Evolutionary conservation across 2,329 filamentous ascomycete species (phyloP), one percentile per base, ranked within the genome.

Genomic region (Ascomycota sp.): DNA sequence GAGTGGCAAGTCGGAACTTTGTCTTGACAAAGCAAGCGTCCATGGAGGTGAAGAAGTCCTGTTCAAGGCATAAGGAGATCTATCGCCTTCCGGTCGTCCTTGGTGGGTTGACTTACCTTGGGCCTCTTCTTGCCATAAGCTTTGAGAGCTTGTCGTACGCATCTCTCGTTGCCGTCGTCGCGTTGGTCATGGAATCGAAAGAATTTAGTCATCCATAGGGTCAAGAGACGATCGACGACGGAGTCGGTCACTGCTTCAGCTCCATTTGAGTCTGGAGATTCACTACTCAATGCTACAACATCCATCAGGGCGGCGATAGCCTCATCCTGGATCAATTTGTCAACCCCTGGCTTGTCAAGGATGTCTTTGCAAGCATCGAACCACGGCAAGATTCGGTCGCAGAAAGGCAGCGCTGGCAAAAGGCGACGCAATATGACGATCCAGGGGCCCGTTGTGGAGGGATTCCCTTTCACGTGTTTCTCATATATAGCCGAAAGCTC

Each of bases 401-500:
- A 64, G 9, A 69, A 69, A 36, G 63, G 64, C 35, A 89, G 62
- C 9, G 65, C 64, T 3, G 75, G 69, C 21, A 72, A 63, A 27
- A 86, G 57, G 29, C 63, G 64, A 32, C 68, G 65, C 36, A 86
- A 54, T 31, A 79, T 63, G 33, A 66, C 64, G 12, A 84, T 60
- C 52, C 84, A 89, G n/a, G 70, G 56, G 7, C 67, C 69, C 47
- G 68, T 66, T 42, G 69, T 67, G 33, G 62, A 50, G 2, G 66
- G 56, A 21, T 61, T 59, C 27, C 64, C 62, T 21, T 61, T 59
- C 38, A 84, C 67, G 41, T 69, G 60, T 45, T 66, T 72, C 37
- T 73, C 62, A 55, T 75, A 82, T 35, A 80, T 62, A 21, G 61
- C 53, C 29, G 75, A 56, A 7, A 89, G 62, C 43, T 83, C 78